Conservation (phyloP, 257 asterid species). For the Solanum ossicruentum region DNA sequence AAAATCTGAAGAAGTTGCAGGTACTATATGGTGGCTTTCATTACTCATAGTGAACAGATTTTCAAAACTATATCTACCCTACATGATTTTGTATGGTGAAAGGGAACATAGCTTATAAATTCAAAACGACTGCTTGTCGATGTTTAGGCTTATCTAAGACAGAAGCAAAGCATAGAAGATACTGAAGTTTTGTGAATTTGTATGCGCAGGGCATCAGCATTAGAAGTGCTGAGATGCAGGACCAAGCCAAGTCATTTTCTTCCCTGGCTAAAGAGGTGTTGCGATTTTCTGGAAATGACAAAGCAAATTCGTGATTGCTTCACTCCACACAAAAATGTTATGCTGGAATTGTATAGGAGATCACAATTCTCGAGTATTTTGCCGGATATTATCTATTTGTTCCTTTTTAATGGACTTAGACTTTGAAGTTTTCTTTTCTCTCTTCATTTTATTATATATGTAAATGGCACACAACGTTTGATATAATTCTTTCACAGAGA, state of each 20-base stretch:
- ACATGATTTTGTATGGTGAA: not conserved
- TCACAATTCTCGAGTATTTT: not conserved
- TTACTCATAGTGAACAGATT: not conserved
- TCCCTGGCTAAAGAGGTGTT: conserved; percentile 77
- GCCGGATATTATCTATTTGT: not conserved
- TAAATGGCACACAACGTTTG: not conserved
- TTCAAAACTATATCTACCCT: not conserved
- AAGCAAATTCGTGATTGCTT: conserved; percentile 14
- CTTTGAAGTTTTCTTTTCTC: not conserved
- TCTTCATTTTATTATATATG: not conserved
- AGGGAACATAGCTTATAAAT: not conserved
- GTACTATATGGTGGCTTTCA: conserved; percentile 16
- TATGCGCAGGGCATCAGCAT: conserved; percentile 59
- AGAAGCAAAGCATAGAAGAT: not conserved
- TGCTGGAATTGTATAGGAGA: not conserved
- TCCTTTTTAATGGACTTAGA: not conserved
- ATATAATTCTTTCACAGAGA: not conserved
- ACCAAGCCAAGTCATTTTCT: conserved; percentile 71
- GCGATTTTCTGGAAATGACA: conserved; percentile 50
- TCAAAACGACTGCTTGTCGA: not conserved
- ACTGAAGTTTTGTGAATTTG: not conserved
- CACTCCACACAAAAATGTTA: not conserved
- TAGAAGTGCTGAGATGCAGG: conserved; percentile 84
- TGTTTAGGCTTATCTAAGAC: not conserved
- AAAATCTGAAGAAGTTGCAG: conserved; percentile 79